Percentiles rank a stretch among this genome's conserved stretches.
These are phyloP conservation scores for Asterella californica DNA, from an alignment of 225 moss, liverwort and hornwort genomes.

Conservation along the genomic window DNA sequence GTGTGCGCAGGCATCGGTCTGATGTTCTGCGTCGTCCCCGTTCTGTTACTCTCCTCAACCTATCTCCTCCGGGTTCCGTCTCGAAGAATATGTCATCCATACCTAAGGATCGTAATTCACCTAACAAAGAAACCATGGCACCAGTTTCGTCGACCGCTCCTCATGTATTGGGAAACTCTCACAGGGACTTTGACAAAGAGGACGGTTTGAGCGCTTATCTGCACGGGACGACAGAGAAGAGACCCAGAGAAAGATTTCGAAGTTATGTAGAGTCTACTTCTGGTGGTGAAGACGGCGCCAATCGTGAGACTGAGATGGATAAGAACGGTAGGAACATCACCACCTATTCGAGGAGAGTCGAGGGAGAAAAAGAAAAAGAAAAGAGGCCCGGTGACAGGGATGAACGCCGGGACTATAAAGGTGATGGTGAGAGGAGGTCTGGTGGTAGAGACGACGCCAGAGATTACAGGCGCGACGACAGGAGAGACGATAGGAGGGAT, in stretches of 20 bases:
- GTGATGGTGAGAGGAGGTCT: slow-evolving; percentile 27
- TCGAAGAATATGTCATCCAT: slow-evolving; percentile 11
- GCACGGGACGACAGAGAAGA: slow-evolving; percentile 42
- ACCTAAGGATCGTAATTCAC: slow-evolving; percentile 32
- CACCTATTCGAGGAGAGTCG: slow-evolving; percentile 8
- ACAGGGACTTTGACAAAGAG: slow-evolving; percentile 47
- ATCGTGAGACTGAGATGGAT: slow-evolving; percentile 27
- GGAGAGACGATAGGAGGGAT: slow-evolving; percentile 38
- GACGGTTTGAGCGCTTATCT: slow-evolving; percentile 29
- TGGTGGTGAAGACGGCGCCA: slow-evolving; percentile 6
- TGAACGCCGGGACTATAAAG: slow-evolving; percentile 21
- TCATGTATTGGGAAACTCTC: slow-evolving; percentile 48
- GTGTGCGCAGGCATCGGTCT: slow-evolving; percentile 69
- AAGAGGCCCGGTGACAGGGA: slow-evolving; percentile 14
- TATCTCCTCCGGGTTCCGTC: slow-evolving; percentile 19
- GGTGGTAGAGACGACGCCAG: slow-evolving; percentile 12
- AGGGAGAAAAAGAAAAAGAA: slow-evolving; percentile 15
- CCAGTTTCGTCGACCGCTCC: slow-evolving; percentile 33
- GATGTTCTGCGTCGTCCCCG: slow-evolving; percentile 65
- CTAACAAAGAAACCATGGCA: slow-evolving; percentile 13
- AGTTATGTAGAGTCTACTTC: slow-evolving; percentile 13
- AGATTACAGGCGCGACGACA: slow-evolving; percentile 37
- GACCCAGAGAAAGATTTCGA: slow-evolving; percentile 31
- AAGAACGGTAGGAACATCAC: slow-evolving; percentile 12
- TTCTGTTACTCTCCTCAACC: slow-evolving; percentile 37